Evolutionary conservation across 257 asterid species (phyloP).

Genomic region (Orobanche coerulescens): DNA sequence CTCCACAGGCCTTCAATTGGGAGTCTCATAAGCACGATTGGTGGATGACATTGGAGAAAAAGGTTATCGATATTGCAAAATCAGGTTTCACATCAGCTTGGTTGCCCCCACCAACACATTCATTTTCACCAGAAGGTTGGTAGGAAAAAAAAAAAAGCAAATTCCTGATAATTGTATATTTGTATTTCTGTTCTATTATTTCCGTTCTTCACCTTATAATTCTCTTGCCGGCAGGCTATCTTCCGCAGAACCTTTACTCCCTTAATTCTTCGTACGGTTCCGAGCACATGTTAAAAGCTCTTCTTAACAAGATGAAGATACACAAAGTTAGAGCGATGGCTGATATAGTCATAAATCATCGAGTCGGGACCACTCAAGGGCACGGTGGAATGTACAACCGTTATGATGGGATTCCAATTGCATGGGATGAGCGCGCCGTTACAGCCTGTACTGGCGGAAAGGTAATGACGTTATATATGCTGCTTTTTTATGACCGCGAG

Average conservation of each 20-base stretch:
- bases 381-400: constrained; percentile 88
- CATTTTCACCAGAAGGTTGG: constrained; percentile 78
- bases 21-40: constrained; percentile 90
- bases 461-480: constrained; percentile 37
- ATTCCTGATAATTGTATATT: constrained; percentile 4
- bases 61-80: constrained; percentile 79
- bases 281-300: constrained; percentile 59
- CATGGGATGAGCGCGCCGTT: constrained; percentile 94
- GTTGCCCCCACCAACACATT: constrained; percentile 85
- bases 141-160: background rate
- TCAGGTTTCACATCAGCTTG: constrained; percentile 94
- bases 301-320: constrained; percentile 77
- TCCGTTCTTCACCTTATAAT: constrained; percentile 3
- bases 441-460: constrained; percentile 87
- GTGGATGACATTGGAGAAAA: constrained; percentile 77
- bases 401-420: constrained; percentile 77
- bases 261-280: constrained; percentile 84
- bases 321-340: constrained; percentile 90
- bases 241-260: constrained; percentile 85
- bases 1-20: constrained; percentile 86
- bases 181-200: constrained; percentile 7
- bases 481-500: too few species aligned
- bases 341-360: constrained; percentile 91
- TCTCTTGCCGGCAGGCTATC: constrained; percentile 55
- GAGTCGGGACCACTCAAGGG: constrained; percentile 85